Base-by-base conservation (phyloP, 192 early-diverging fungal genomes). In the Coemansia sp. region DNA sequence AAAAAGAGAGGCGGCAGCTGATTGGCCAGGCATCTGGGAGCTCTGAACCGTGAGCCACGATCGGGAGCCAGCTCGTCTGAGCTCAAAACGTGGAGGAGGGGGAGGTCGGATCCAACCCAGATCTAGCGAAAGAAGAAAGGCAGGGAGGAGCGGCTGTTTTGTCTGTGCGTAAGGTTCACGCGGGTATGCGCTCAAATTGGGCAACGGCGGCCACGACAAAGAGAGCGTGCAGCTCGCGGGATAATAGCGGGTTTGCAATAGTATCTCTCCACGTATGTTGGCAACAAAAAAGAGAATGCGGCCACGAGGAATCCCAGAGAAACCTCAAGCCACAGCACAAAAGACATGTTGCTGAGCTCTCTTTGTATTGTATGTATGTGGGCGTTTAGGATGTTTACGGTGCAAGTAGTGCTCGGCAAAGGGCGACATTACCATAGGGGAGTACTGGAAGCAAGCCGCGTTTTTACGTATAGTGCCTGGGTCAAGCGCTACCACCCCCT, bases 151-250 rank as follows among this genome's bases (percentile, higher is more conserved):
- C 9, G 48, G 10, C 26, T 50, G 48, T 50, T 50, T 23, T 3
- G 12, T 16, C n/a, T 6, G 48, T 26, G 11, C 48, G 48, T 9
- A 13, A 23, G 48, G 20, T 50, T 21, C 23, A 26, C 23, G 48
- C 48, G 48, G 48, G 48, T 50, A 50, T 50, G 48, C 48, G 48
- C 23, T 33, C 31, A 56, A 56, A 56, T 56, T 53, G 53, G n/a
- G 53, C 53, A 56, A 33, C 2, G 33, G 23, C 6, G 23, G 50
- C 11, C 25, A 53, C n/a, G 25, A 47, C 20, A 53, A 57, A 55
- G 26, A 47, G 50, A 53, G 50, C 12, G 50, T 31, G 50, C 25
- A 56, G 53, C 13, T 28, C 5, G 8, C 26, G 16, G 53, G 25
- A 56, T 34, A 56, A 56, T 56, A 33, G 53, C 28, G 53, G 53